Base-by-base conservation (phyloP, 2,329 filamentous ascomycete species). In the Venturia pyrina region DNA sequence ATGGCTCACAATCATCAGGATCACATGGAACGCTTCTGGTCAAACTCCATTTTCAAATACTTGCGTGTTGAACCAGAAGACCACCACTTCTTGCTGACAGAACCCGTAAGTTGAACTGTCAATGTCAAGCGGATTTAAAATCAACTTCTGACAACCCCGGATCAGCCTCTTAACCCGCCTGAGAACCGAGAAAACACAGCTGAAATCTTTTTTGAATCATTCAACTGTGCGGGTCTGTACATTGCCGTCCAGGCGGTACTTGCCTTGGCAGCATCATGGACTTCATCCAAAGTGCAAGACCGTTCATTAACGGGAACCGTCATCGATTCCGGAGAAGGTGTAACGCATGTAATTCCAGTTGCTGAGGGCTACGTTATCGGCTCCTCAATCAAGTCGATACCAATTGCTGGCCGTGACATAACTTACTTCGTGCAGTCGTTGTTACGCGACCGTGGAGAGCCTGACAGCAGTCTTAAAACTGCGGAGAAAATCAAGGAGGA, bases 1-100 rank as follows among this genome's bases (percentile, higher is more conserved):
- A 41, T 28, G 21, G 46, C 46, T 66, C 21, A 67, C 62, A 69
- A 71, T 70, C 67, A 69, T 68, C 65, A 95, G 90, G 95, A 99
- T 79, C 91, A 97, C 74, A 99, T 99, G 95, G 95, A 99, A 79
- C 89, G 95, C 69, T 99, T 98, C 81, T 99, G 95, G 95, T 98
- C 96, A 71, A 98, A 98, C 81, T 99, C 95, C 69, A 99, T 99
- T 80, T 99, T 99, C 86, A 99, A 99, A 78, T 99, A 99, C 75
- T 85, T 99, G 64, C 87, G 95, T 72, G 95, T 99, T 71, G 95
- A 99, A 80, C 95, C 95, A 40, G 95, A 99, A 80, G 95, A 99
- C 76, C 95, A 99, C 79, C 93, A 96, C 82, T 99, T 99, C 78
- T 87, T 99, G 69, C 87, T 99, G 67, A 99, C 95, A 68, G 95